These are phyloP conservation scores for Venturia carpophila DNA, from an alignment of 2,329 filamentous ascomycete species.

Conservation along the genomic window DNA sequence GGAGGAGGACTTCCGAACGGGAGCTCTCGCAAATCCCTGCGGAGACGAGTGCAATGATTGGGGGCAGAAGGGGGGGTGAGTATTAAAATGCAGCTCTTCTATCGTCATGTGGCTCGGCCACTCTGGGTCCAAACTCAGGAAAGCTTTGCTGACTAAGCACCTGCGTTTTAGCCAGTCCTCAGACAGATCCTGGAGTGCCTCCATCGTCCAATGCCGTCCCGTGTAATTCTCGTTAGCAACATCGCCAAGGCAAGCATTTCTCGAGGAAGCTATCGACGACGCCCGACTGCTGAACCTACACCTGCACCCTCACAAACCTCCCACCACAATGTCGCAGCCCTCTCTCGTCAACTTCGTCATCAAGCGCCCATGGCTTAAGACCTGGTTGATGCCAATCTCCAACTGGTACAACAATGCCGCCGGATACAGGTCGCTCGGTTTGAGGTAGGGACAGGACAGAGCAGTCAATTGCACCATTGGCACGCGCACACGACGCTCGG, in stretches of 20 bases:
- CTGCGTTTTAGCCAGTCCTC: neutral
- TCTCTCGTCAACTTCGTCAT: slow-evolving; percentile 62
- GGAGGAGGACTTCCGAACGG: neutral
- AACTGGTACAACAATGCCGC: slow-evolving; percentile 83
- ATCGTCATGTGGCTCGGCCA: neutral
- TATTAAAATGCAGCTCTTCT: neutral
- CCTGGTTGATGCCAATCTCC: slow-evolving; percentile 70
- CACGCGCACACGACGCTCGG: slow-evolving; percentile 16
- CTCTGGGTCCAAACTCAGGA: neutral
- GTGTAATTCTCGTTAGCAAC: slow-evolving; percentile 7
- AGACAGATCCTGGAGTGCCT: neutral
- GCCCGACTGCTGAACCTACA: slow-evolving; percentile 20
- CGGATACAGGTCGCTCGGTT: slow-evolving; percentile 86
- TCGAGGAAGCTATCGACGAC: slow-evolving; percentile 11
- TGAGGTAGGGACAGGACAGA: slow-evolving; percentile 53
- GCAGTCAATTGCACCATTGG: slow-evolving; percentile 1
- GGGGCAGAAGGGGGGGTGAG: neutral
- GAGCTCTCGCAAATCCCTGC: slow-evolving; percentile 1
- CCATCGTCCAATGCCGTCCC: slow-evolving; percentile 5
- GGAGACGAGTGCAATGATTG: neutral
- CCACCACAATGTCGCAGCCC: slow-evolving; percentile 17
- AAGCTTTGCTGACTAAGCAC: neutral
- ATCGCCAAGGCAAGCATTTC: neutral
- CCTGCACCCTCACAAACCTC: slow-evolving; percentile 21
- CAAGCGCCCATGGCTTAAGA: slow-evolving; percentile 79